Percentiles rank a stretch among this genome's conserved stretches.
Evolutionary conservation across 2,329 filamentous ascomycete genomes (phyloP).

Genomic region (Fusarium xyrophilum): DNA sequence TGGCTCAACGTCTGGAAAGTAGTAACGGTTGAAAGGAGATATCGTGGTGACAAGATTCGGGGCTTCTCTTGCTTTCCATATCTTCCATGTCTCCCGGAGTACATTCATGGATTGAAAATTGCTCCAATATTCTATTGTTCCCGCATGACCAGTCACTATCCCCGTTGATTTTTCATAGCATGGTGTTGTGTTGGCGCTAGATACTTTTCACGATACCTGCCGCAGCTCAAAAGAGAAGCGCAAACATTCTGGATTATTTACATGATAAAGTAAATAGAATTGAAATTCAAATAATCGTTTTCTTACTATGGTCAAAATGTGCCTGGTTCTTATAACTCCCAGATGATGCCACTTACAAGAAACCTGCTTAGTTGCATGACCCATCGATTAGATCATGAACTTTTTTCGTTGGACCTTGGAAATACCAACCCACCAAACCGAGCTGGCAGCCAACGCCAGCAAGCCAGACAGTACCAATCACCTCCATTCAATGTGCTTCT

Average conservation of each 20-base stretch:
- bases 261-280: not conserved
- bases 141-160: not conserved
- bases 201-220: not conserved
- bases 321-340: not conserved
- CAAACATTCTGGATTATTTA: not conserved
- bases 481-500: constrained; percentile 35
- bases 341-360: not conserved
- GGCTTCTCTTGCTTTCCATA: not conserved
- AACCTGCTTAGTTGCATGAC: constrained; percentile 45
- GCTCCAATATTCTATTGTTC: not conserved
- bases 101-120: not conserved
- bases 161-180: not conserved
- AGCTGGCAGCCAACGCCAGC: constrained; percentile 34
- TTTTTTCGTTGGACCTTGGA: constrained; percentile 26
- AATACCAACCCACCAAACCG: constrained; percentile 15
- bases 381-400: constrained; percentile 39
- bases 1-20: constrained; percentile 32
- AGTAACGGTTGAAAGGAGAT: not conserved
- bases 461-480: constrained; percentile 8
- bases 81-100: not conserved
- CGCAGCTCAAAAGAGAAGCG: not conserved
- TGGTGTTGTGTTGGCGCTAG: not conserved
- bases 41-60: not conserved
- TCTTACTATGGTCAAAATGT: not conserved
- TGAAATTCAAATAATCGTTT: not conserved